Conservation (phyloP, 441 rosid species). For the Adansonia grandidieri region DNA sequence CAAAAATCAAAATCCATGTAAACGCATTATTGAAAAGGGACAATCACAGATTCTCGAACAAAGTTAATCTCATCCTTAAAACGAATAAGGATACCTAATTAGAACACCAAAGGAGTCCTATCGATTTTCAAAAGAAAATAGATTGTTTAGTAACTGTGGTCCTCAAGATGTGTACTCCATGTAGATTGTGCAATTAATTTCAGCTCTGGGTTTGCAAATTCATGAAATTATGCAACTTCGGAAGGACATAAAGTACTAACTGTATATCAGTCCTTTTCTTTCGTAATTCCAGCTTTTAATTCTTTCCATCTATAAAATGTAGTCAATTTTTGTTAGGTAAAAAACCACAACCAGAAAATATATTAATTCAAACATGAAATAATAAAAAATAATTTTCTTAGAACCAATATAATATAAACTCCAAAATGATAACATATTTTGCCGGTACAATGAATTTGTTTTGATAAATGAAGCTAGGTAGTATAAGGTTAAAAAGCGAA, state of each 20-base stretch:
- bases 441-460: background rate
- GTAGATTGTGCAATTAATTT: background rate
- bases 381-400: background rate
- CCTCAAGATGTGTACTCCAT: slow-evolving; percentile 3
- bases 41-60: no score
- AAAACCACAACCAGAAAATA: background rate
- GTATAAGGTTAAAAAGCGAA: background rate
- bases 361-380: slow-evolving; percentile 30
- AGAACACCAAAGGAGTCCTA: no score
- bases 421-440: no score
- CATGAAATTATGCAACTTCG: background rate
- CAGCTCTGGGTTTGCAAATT: slow-evolving; percentile 6
- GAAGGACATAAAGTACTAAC: slow-evolving; percentile 20
- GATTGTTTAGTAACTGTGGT: slow-evolving; percentile 2
- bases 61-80: no score
- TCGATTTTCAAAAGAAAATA: no score
- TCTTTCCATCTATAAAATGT: slow-evolving; percentile 34
- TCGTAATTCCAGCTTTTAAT: slow-evolving; percentile 17
- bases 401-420: background rate
- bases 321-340: slow-evolving; percentile 20
- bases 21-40: no score
- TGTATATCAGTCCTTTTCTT: slow-evolving; percentile 28
- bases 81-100: no score
- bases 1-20: no score
- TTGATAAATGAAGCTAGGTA: background rate